Base-by-base conservation (phyloP, 2,329 filamentous ascomycete species). In the Fusarium globosum region DNA sequence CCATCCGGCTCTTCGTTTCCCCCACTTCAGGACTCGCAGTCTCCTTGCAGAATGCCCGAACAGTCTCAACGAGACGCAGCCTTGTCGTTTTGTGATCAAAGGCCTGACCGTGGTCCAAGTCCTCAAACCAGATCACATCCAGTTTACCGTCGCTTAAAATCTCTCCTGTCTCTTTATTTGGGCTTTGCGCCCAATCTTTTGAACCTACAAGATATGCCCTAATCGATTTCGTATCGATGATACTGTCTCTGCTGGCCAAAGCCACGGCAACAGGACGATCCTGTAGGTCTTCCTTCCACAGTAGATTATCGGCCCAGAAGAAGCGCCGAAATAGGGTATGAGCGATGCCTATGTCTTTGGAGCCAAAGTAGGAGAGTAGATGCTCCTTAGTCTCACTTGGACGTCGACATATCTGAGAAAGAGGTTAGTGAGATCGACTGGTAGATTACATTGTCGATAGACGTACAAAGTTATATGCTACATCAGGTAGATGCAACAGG, bases 231-330 rank as follows among this genome's bases (percentile, higher is more conserved):
- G 88, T 86, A 72, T 90, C 83, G 4, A 90, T 85, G 58, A 91
- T 88, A 20, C 89, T 74, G 79, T 91, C 89, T 61, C 82, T 80
- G 3, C 85, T 85, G 23, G 84, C 83, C 26, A 91, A 77, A 45
- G 82, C 83, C 6, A 89, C 86, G 3, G 87, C 88, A 15, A 87
- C 81, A 23, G 81, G 79, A 46, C 63, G 75, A 21, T 80, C 78
- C 38, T 79, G 74, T 13, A 91, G 76, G 63, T 89, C 87, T 43
- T 90, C 85, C 74, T 88, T 88, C 89, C 89, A 91, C 12, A 91
- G 78, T 2, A 90, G 83, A 74, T 89, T 91, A 68, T 91, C 85
- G 26, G 82, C 83, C 89, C 90, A 92, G 81, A 90, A 90, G 78
- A 91, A 91, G 42, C 87, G 85, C 18, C 89, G 81, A 18, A 85